phyloP scores from a whole-genome alignment of 140 eudicot genomes.

The Ambrosia hybrid region DNA sequence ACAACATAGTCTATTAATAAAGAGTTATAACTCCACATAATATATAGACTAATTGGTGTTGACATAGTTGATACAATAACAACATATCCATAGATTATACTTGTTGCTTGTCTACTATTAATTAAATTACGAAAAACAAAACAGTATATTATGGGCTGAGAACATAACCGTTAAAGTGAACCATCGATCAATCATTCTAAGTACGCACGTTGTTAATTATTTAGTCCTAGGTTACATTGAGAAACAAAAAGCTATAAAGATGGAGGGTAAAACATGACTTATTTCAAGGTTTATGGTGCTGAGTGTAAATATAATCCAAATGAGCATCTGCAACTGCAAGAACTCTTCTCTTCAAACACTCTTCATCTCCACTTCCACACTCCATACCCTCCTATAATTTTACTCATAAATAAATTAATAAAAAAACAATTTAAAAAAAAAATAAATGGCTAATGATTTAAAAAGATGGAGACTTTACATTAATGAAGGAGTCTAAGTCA shows the following conservation, averaged over 20 bases:
- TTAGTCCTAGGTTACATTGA: constrained; percentile 22
- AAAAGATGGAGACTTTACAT: constrained; percentile 34
- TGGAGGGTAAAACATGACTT: constrained; percentile 17
- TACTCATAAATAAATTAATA: neutral
- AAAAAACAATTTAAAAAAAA: neutral
- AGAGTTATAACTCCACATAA: neutral
- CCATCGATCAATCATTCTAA: neutral
- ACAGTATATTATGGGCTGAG: neutral
- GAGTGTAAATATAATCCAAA: constrained; percentile 95
- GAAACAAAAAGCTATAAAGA: constrained; percentile 8
- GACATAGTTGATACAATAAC: constrained; percentile 13
- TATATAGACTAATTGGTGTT: constrained; percentile 3
- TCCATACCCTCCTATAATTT: constrained; percentile 58
- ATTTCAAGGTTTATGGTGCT: constrained; percentile 63
- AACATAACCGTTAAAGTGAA: neutral
- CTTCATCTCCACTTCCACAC: constrained; percentile 67
- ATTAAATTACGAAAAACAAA: neutral
- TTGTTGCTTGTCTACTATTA: neutral
- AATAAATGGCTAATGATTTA: no score
- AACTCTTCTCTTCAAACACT: constrained; percentile 69
- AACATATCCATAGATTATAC: neutral
- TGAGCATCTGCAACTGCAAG: constrained; percentile 76
- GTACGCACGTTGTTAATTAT: neutral
- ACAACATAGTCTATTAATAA: neutral
- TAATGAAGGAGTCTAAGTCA: constrained; percentile 31